Evolutionary conservation across 331 rosid species (phyloP).

Genomic region (Malus hybrid): DNA sequence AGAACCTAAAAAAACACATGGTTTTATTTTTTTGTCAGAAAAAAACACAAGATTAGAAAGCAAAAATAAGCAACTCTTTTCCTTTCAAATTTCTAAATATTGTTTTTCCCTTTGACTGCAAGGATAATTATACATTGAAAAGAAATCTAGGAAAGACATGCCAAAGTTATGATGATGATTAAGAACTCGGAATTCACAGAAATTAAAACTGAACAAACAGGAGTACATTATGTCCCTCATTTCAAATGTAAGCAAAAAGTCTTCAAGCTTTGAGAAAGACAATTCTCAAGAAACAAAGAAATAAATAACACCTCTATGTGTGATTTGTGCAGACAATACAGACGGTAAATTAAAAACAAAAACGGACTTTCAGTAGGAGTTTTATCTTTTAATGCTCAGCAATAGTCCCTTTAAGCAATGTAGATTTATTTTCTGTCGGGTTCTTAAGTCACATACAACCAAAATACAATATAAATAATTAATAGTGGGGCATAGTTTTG

Average conservation of each 20-base stretch:
- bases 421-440: background rate
- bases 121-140: background rate
- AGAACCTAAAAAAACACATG: conserved; percentile 47
- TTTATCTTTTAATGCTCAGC: background rate
- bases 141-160: background rate
- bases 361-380: background rate
- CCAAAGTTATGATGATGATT: background rate
- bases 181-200: background rate
- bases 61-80: background rate
- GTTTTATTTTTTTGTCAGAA: background rate
- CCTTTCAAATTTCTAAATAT: background rate
- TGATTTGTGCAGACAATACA: background rate
- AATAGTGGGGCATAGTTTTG: background rate
- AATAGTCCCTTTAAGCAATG: too few species aligned
- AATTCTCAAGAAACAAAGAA: background rate
- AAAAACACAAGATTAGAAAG: conserved; percentile 6
- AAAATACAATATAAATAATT: too few species aligned
- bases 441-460: background rate
- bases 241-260: background rate
- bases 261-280: background rate
- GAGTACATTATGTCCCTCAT: background rate
- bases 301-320: background rate
- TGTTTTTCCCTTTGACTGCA: background rate
- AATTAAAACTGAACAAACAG: background rate
- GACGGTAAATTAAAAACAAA: background rate